Percentiles rank a stretch among this genome's conserved stretches.
These are phyloP conservation scores for Chaetomidium leptoderma DNA, from an alignment of 495 filamentous ascomycete species.

Conservation along the genomic window DNA sequence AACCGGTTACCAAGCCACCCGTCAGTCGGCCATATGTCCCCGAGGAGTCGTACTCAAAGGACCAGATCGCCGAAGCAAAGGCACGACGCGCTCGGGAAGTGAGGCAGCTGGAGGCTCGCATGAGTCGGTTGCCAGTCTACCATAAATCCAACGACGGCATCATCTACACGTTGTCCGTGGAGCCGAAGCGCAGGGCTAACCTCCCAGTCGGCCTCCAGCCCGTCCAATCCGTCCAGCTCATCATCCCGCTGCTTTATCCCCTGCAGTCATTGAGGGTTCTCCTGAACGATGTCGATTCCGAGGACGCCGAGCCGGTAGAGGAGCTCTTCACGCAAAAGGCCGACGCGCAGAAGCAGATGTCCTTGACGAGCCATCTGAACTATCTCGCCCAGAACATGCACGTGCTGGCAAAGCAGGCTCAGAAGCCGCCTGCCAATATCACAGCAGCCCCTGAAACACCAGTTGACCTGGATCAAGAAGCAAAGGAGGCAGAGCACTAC, in stretches of 20 bases:
- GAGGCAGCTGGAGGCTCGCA: constrained; percentile 73
- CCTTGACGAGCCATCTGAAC: constrained; percentile 71
- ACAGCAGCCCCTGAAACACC: not conserved
- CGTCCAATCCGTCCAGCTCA: constrained; percentile 61
- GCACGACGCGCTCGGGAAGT: constrained; percentile 60
- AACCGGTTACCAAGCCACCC: constrained; percentile 44
- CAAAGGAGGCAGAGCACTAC: constrained; percentile 28
- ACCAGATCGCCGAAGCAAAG: constrained; percentile 60
- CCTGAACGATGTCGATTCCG: constrained; percentile 58
- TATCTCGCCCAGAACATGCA: constrained; percentile 73
- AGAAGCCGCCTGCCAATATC: not conserved
- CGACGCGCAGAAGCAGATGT: constrained; percentile 53
- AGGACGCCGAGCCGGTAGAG: constrained; percentile 59
- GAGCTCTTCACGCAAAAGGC: constrained; percentile 60
- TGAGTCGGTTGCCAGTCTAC: constrained; percentile 64
- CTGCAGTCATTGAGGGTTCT: constrained; percentile 64
- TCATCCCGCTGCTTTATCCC: constrained; percentile 70
- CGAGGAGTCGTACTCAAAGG: constrained; percentile 46
- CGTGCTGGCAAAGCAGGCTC: constrained; percentile 54
- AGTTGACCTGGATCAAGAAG: constrained; percentile 20
- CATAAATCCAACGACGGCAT: constrained; percentile 66
- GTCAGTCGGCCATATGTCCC: constrained; percentile 32
- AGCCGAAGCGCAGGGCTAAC: constrained; percentile 57
- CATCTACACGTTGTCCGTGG: constrained; percentile 67
- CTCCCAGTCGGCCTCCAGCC: constrained; percentile 60